A percentile compares a stretch with the other conserved stretches of the same genome.
Conservation (phyloP, 163 green algal genomes). For the Coccomyxa subellipsoidea region DNA sequence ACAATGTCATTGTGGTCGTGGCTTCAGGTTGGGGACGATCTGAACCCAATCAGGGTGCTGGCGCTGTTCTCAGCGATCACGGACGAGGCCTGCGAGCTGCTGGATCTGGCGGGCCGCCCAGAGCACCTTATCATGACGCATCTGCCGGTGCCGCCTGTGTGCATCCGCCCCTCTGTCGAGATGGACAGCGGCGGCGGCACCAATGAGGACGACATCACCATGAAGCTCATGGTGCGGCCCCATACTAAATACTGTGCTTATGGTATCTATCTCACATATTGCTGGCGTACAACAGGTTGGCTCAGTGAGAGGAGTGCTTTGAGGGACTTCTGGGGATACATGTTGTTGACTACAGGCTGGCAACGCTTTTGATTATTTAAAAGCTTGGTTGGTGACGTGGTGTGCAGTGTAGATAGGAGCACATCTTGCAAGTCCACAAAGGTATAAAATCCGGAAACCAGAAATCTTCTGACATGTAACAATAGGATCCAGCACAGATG, state of each 20-base stretch:
- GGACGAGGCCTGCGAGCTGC: conserved; percentile 82
- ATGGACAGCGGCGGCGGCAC: conserved; percentile 84
- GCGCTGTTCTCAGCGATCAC: conserved; percentile 41
- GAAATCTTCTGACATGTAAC: no score
- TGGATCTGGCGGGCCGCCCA: conserved; percentile 82
- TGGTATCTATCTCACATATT: no score
- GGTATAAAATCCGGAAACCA: no score
- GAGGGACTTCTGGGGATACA: no score
- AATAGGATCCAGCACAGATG: no score
- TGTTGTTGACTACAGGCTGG: no score
- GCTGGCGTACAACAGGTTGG: no score
- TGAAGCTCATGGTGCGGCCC: conserved; percentile 83
- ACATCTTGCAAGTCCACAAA: no score
- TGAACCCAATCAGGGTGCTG: conserved; percentile 84
- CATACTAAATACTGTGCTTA: neutral
- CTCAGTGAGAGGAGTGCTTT: no score
- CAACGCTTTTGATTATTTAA: no score
- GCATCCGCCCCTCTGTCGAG: conserved; percentile 94
- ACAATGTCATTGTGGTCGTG: neutral
- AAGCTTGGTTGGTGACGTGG: no score
- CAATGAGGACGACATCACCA: conserved; percentile 99
- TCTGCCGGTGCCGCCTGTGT: conserved; percentile 91
- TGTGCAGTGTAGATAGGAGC: no score
- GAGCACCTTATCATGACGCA: conserved; percentile 86
- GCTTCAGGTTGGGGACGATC: conserved; percentile 77